Evolutionary conservation across 2,329 filamentous ascomycete genomes (phyloP).

Genomic region (Fusarium setosum): DNA sequence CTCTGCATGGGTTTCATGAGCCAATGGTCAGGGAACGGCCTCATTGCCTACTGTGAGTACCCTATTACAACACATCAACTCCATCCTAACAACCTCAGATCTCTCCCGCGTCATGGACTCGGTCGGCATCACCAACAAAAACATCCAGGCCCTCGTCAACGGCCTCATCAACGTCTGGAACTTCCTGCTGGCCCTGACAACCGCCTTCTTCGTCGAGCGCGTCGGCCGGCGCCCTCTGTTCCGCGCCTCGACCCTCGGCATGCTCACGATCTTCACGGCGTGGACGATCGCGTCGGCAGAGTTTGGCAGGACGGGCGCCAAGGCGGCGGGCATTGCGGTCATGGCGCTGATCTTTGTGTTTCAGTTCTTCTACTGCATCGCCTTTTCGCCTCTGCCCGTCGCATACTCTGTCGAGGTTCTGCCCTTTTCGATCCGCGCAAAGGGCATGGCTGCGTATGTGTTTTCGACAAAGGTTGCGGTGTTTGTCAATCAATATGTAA

Average conservation of each 20-base stretch:
- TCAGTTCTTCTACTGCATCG: constrained; percentile 63
- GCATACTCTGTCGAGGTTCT: constrained; percentile 65
- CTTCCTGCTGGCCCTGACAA: constrained; percentile 40
- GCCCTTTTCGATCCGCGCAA: constrained; percentile 62
- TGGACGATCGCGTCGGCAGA: constrained; percentile 50
- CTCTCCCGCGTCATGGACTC: constrained; percentile 30
- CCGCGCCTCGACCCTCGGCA: constrained; percentile 42
- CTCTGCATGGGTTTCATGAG: constrained; percentile 57
- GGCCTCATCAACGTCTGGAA: constrained; percentile 46
- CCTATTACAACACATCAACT: too few species aligned
- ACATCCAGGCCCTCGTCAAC: constrained; percentile 43
- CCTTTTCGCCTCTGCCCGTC: constrained; percentile 62
- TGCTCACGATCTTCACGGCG: constrained; percentile 47
- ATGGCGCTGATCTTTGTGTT: constrained; percentile 51
- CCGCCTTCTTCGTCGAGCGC: constrained; percentile 42
- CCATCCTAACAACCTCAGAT: not conserved
- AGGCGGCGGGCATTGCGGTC: constrained; percentile 46
- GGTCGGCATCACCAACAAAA: constrained; percentile 37
- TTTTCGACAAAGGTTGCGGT: constrained; percentile 44
- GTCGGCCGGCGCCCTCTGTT: constrained; percentile 48
- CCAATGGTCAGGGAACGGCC: constrained; percentile 51
- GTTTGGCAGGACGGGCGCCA: constrained; percentile 44
- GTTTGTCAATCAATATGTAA: constrained; percentile 54
- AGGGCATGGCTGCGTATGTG: constrained; percentile 55
- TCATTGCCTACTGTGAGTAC: constrained; percentile 45